These are phyloP conservation scores for Dovyalis caffra DNA, from an alignment of 345 rosid genomes.

Conservation along the genomic window DNA sequence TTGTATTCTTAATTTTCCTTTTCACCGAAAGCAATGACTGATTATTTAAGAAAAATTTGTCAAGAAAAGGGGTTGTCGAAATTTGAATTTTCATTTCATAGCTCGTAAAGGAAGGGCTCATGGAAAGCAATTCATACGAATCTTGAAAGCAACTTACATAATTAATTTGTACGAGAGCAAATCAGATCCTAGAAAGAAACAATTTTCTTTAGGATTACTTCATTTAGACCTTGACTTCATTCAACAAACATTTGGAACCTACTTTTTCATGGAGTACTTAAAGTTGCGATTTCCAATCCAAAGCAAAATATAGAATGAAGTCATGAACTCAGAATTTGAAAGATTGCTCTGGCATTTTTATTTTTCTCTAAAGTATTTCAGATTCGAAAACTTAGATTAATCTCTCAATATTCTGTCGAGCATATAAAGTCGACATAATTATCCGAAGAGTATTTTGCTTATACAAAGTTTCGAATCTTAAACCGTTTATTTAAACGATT, in stretches of 20 bases:
- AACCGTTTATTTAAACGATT: too few species aligned
- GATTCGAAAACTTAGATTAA: too few species aligned
- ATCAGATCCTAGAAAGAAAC: neutral
- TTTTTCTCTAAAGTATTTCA: too few species aligned
- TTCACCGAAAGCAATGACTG: constrained; percentile 11
- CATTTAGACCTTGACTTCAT: neutral
- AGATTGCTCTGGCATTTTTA: neutral
- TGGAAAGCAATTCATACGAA: neutral
- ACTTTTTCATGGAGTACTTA: neutral
- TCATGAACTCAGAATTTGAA: neutral
- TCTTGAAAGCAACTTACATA: neutral
- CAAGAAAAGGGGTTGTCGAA: neutral
- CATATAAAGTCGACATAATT: too few species aligned
- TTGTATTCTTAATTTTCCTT: neutral
- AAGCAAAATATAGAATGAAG: neutral
- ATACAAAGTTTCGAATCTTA: too few species aligned
- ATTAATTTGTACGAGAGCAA: neutral
- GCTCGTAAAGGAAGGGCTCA: constrained; percentile 4
- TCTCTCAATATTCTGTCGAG: too few species aligned
- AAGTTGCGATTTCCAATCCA: neutral
- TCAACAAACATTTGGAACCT: constrained; percentile 2
- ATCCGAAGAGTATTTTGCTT: too few species aligned
- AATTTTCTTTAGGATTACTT: constrained; percentile 13
- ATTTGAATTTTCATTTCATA: neutral
- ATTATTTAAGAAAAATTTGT: neutral